Percentiles rank a stretch among this genome's conserved stretches.
These are phyloP conservation scores for Chaetomiaceae sp. DNA, from an alignment of 2,329 filamentous ascomycete species.

Conservation along the genomic window DNA sequence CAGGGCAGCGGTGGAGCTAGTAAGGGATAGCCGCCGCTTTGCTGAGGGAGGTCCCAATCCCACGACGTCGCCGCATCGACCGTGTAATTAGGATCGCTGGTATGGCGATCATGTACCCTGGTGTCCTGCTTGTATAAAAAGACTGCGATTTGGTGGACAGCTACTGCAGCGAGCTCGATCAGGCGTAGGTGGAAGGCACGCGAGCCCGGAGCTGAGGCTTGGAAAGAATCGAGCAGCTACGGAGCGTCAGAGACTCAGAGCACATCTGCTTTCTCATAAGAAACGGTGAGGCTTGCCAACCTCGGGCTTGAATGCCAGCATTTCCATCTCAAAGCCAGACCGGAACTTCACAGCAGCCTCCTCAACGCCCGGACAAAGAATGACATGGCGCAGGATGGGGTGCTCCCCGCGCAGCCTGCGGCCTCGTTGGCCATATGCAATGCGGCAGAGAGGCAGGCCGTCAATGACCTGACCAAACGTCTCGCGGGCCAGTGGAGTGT, in stretches of 20 bases:
- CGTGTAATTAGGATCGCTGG: background rate
- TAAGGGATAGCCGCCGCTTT: background rate
- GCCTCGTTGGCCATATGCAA: background rate
- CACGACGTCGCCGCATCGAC: background rate
- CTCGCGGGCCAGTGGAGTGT: background rate
- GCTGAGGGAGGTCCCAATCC: background rate
- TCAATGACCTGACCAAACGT: conserved; percentile 1
- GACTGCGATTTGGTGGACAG: conserved; percentile 1
- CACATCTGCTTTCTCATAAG: background rate
- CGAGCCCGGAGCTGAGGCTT: background rate
- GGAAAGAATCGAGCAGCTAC: background rate
- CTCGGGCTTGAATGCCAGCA: background rate
- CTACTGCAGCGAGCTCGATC: conserved; percentile 2
- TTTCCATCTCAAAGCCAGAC: background rate
- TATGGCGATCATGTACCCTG: background rate
- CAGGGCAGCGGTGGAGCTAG: background rate
- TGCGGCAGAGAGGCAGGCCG: background rate
- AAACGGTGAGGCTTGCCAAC: background rate
- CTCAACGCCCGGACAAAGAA: conserved; percentile 1
- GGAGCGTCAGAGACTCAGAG: background rate
- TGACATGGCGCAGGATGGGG: background rate
- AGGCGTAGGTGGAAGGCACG: background rate
- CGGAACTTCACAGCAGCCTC: background rate
- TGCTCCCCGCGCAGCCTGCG: background rate
- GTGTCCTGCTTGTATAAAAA: background rate